These are phyloP conservation scores for Magnolia sinica DNA, from an alignment of 164 flowering plant species.

Conservation along the genomic window DNA sequence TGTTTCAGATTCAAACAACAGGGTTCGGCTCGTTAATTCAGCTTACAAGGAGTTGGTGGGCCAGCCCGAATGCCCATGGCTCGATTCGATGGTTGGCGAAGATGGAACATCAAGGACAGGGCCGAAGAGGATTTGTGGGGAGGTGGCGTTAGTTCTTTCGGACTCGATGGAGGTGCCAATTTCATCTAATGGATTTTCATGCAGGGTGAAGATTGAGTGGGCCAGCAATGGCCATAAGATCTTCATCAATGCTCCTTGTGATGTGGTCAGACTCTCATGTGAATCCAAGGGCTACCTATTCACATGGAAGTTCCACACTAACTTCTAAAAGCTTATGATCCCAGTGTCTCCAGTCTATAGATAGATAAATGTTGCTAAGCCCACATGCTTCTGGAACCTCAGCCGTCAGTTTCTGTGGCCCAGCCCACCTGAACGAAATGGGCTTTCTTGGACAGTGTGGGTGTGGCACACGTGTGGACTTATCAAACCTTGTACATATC, in stretches of 20 bases:
- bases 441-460: too few species aligned
- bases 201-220: slow-evolving; percentile 83
- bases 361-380: neutral
- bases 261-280: slow-evolving; percentile 53
- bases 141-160: slow-evolving; percentile 47
- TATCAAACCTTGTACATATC: too few species aligned
- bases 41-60: slow-evolving; percentile 93
- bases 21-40: slow-evolving; percentile 70
- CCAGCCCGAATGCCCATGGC: slow-evolving; percentile 92
- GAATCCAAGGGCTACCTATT: slow-evolving; percentile 63
- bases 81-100: slow-evolving; percentile 38
- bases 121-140: slow-evolving; percentile 71
- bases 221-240: slow-evolving; percentile 43
- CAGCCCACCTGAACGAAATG: too few species aligned
- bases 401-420: too few species aligned
- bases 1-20: slow-evolving; percentile 74
- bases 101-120: slow-evolving; percentile 20
- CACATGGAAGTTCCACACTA: slow-evolving; percentile 66
- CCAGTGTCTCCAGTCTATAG: neutral
- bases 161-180: slow-evolving; percentile 23
- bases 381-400: too few species aligned
- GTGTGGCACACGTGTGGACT: too few species aligned
- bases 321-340: slow-evolving; percentile 14
- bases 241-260: slow-evolving; percentile 50
- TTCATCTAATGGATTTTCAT: slow-evolving; percentile 50